These are phyloP conservation scores for Curvularia lunata DNA, from an alignment of 2,329 filamentous ascomycete species.

Conservation along the genomic window DNA sequence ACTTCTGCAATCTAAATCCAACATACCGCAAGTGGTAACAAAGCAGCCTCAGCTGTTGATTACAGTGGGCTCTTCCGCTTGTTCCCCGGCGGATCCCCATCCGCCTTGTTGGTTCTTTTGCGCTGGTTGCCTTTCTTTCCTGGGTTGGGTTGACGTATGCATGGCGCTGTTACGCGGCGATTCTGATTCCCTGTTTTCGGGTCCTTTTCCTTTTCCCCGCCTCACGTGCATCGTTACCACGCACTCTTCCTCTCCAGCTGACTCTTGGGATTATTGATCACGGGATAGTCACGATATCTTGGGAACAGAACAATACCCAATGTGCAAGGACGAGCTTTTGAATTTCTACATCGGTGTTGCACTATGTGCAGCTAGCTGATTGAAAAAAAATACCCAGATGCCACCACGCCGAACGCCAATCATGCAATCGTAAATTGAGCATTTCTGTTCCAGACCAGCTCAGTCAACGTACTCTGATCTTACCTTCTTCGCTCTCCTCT, in stretches of 20 bases:
- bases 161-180: too few species aligned
- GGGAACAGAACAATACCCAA: too few species aligned
- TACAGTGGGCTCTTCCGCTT: not conserved
- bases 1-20: not conserved
- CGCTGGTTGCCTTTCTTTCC: not conserved
- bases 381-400: not conserved
- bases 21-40: not conserved
- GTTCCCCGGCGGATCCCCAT: not conserved
- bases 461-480: constrained; percentile 47
- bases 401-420: constrained; percentile 12
- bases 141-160: not conserved
- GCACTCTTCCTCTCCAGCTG: not conserved
- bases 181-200: not conserved
- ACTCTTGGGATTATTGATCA: not conserved
- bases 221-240: not conserved
- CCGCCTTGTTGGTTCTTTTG: not conserved
- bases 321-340: not conserved
- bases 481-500: constrained; percentile 65
- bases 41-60: not conserved
- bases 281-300: not conserved
- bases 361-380: not conserved
- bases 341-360: constrained; percentile 1
- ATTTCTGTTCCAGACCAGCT: not conserved
- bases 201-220: not conserved
- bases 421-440: constrained; percentile 16